Percentiles rank a stretch among this genome's conserved stretches.
Evolutionary conservation across 1,284 basidiomycete species (phyloP).

Genomic region (Albatrellus sp.): DNA sequence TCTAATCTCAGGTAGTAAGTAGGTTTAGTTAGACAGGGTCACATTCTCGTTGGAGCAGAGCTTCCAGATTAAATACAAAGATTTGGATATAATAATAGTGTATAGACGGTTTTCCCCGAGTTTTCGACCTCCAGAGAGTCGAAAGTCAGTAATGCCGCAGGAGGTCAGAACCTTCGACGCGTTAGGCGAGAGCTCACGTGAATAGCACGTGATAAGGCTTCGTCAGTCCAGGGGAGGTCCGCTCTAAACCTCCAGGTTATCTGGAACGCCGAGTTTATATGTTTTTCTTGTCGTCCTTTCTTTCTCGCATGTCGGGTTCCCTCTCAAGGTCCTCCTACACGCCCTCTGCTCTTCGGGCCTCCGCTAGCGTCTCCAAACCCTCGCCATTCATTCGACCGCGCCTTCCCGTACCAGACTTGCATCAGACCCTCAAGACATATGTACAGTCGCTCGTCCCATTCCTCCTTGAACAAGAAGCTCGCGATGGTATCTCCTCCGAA

Average conservation of each 20-base stretch:
- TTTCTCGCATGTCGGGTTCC: background rate
- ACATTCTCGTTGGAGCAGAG: too few relatives aligned
- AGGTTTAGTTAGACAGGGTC: too few relatives aligned
- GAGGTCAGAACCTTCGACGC: too few relatives aligned
- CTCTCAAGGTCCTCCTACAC: background rate
- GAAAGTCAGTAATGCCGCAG: too few relatives aligned
- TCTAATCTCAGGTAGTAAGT: too few relatives aligned
- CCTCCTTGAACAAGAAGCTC: constrained; percentile 61
- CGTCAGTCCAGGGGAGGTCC: too few relatives aligned
- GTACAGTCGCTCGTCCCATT: constrained; percentile 74
- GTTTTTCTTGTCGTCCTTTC: background rate
- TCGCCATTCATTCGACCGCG: constrained; percentile 30
- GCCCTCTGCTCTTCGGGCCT: background rate
- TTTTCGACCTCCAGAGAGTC: too few relatives aligned
- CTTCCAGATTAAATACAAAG: too few relatives aligned
- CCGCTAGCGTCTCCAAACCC: background rate
- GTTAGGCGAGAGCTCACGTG: too few relatives aligned
- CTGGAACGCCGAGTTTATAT: background rate
- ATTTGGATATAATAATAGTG: too few relatives aligned
- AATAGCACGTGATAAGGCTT: too few relatives aligned
- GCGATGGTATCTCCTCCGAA: constrained; percentile 40
- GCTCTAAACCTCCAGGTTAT: background rate
- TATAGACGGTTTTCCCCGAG: too few relatives aligned
- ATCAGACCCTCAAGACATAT: constrained; percentile 71
- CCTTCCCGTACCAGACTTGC: constrained; percentile 78